phyloP scores from a whole-genome alignment of 2,329 filamentous ascomycete species.

The Botryotinia narcissicola region DNA sequence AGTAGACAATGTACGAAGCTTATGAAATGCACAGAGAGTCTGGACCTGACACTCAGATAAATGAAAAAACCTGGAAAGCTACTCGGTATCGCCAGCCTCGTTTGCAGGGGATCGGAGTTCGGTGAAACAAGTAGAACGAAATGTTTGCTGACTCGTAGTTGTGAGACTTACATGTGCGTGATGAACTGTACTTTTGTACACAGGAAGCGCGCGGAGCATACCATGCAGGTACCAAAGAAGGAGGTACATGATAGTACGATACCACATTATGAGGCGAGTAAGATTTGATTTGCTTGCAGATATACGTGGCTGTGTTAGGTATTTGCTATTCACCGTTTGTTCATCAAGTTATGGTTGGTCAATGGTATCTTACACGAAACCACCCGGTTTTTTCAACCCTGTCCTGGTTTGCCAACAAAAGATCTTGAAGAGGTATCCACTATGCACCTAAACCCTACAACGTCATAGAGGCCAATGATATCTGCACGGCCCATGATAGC shows the following conservation, averaged over 20 bases:
- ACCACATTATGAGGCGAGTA: neutral
- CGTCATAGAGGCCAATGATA: constrained; percentile 5
- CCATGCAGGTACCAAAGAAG: constrained; percentile 12
- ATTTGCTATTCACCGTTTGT: constrained; percentile 9
- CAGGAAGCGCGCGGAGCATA: constrained; percentile 7
- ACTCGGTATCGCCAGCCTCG: constrained; percentile 12
- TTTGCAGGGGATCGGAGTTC: neutral
- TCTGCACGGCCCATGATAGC: neutral
- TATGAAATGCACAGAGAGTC: constrained; percentile 2
- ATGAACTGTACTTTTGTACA: constrained; percentile 5
- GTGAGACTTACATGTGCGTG: constrained; percentile 11
- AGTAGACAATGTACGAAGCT: neutral
- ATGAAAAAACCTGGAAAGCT: neutral
- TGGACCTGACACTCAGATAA: neutral
- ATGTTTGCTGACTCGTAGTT: neutral
- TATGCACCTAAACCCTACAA: neutral
- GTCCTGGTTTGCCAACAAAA: constrained; percentile 12
- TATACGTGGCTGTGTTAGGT: constrained; percentile 8
- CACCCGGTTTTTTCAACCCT: neutral
- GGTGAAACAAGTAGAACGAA: neutral
- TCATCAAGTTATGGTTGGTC: neutral
- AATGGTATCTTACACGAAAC: neutral
- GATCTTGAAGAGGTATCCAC: constrained; percentile 5
- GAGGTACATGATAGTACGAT: neutral
- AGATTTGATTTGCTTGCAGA: neutral